Evolutionary conservation across 805 yeast genomes (phyloP).

Genomic region (Kazachstania psychrophila): DNA sequence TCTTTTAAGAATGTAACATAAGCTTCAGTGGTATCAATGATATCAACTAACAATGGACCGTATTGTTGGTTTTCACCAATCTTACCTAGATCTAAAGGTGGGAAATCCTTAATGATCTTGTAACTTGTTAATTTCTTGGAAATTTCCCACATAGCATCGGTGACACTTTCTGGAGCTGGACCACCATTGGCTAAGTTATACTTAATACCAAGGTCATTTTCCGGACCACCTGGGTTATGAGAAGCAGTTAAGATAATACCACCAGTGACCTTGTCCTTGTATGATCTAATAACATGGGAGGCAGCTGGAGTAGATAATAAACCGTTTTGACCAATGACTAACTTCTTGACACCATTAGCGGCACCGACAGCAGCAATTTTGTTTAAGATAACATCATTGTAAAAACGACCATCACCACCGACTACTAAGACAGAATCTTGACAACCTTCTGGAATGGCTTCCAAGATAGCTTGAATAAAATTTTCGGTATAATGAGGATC

Average conservation of each 20-base stretch:
- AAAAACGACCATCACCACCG: constrained; percentile 96
- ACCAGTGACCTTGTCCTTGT: constrained; percentile 59
- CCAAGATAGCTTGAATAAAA: constrained; percentile 78
- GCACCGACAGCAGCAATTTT: constrained; percentile 76
- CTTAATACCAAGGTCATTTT: constrained; percentile 87
- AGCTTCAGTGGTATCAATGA: constrained; percentile 72
- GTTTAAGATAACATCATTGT: constrained; percentile 73
- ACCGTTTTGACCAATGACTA: constrained; percentile 83
- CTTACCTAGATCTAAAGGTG: constrained; percentile 50
- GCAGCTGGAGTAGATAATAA: constrained; percentile 94
- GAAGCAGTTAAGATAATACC: constrained; percentile 95
- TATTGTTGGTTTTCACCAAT: constrained; percentile 42
- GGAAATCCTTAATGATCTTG: constrained; percentile 49
- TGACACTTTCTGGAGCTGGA: constrained; percentile 94
- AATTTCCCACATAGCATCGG: constrained; percentile 72
- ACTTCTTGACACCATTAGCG: constrained; percentile 80
- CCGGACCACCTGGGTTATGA: constrained; percentile 96
- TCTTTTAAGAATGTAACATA: constrained; percentile 71
- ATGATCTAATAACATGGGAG: constrained; percentile 78
- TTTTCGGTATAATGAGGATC: constrained; percentile 80
- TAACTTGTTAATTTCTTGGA: constrained; percentile 53
- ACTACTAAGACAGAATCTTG: constrained; percentile 67
- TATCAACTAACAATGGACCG: constrained; percentile 63
- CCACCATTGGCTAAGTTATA: constrained; percentile 94
- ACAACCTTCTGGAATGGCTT: constrained; percentile 86